A percentile compares a stretch with the other conserved stretches of the same genome.
Conservation (phyloP, 148 eudicot genomes). For the Diospyros lotus region DNA sequence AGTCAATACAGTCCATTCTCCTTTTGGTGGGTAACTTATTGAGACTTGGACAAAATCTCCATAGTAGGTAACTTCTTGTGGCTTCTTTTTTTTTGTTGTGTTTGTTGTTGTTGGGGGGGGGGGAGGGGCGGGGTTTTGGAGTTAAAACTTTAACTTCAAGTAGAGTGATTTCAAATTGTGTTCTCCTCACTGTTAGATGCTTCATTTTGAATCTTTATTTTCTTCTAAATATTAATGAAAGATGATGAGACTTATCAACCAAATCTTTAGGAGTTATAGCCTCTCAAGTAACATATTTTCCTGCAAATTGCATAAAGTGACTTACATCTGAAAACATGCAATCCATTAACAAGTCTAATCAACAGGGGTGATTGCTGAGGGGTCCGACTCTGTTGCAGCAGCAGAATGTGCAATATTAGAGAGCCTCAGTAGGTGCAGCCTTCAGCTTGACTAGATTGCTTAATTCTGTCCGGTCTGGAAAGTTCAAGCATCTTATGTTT, state of each 20-base stretch:
- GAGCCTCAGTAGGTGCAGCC: slow-evolving; percentile 73
- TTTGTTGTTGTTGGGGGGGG: background rate
- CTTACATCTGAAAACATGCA: slow-evolving; percentile 16
- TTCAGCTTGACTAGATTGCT: slow-evolving; percentile 10
- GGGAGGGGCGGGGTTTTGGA: background rate
- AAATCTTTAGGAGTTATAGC: background rate
- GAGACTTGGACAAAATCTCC: no score
- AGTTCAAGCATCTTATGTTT: background rate
- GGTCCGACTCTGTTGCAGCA: slow-evolving; percentile 64
- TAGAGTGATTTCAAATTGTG: background rate
- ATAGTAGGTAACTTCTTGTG: no score
- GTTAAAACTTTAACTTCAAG: background rate
- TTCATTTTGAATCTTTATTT: no score
- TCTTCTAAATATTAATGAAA: background rate
- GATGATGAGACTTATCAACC: background rate
- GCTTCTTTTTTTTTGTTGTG: background rate
- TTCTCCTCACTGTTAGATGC: background rate
- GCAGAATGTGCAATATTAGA: slow-evolving; percentile 76
- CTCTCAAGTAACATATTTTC: background rate
- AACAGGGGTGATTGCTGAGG: slow-evolving; percentile 67
- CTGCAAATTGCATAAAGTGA: slow-evolving; percentile 6
- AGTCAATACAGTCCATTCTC: no score
- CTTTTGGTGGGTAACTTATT: no score
- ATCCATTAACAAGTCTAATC: slow-evolving; percentile 27
- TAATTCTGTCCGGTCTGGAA: background rate